Base-by-base conservation (phyloP, 129 eudicot genomes). In the Tagetes patula region DNA sequence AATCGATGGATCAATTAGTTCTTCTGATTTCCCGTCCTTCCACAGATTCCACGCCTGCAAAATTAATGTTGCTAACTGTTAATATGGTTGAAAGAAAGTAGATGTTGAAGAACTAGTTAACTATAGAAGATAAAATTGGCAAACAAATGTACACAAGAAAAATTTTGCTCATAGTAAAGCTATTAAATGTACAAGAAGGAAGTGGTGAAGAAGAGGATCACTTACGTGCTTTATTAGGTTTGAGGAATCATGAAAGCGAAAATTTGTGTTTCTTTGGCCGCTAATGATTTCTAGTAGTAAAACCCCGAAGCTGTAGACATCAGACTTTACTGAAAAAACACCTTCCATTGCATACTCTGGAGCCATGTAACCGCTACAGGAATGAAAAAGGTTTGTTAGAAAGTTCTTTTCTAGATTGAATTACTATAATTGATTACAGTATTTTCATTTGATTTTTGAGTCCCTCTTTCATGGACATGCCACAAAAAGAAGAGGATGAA, bases 41-140 rank as follows among this genome's bases (percentile, higher is more conserved):
- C 96, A 90, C 20, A 86, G 79, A 75, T 80, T 81, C 93, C 93
- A 90, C 41, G 88, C 96, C 96, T 89, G 79, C 39, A 70, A 43
- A 43, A 43, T 43, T 48, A 73, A 40, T 45, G 59, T 39, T 74
- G 33, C 12, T 3, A 71, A 49, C 59, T 36, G 37, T 56, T 40
- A 42, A 30, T 58, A 37, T 27, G 31, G 65, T n/a, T 40, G 30
- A 37, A 55, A 2, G 54, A 39, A 55, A 71, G 9, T 14, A 13
- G 8, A 53, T 0, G 20, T n/a, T 31, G 6, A 60, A 31, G 31
- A 52, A 3, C 6, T 4, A 14, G 14, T n/a, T 53, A 53, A 5
- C 4, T 14, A 14, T 5, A n/a, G 2, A 53, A 53, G 33, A 53
- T 20, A 53, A 4, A 14, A 53, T 50, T 4, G 58, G 58, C 32